These are phyloP conservation scores for Quercus variabilis DNA, from an alignment of 306 rosid genomes.

Conservation along the genomic window DNA sequence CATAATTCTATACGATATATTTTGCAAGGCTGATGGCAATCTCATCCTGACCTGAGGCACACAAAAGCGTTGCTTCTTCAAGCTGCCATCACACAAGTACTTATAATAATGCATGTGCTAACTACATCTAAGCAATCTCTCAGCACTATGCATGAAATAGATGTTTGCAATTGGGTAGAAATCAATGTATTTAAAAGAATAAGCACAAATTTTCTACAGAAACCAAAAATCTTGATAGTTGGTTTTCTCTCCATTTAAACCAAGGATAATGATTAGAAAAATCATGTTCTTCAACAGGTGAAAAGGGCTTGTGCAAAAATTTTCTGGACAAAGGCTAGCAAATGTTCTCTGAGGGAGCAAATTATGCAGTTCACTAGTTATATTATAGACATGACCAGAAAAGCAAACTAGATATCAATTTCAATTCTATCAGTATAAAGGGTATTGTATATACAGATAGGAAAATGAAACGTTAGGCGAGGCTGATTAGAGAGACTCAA, in stretches of 20 bases:
- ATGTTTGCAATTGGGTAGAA: too few relatives aligned
- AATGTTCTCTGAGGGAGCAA: neutral
- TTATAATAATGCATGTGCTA: too few relatives aligned
- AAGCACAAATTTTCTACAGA: too few relatives aligned
- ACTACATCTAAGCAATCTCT: too few relatives aligned
- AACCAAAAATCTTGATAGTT: too few relatives aligned
- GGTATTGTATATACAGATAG: neutral
- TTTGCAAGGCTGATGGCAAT: conserved; percentile 88
- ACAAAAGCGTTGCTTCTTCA: conserved; percentile 8
- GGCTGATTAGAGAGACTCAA: neutral
- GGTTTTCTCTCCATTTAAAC: too few relatives aligned
- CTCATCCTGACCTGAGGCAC: conserved; percentile 83
- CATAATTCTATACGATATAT: conserved; percentile 49
- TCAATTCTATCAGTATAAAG: neutral
- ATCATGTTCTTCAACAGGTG: neutral
- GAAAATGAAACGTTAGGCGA: neutral
- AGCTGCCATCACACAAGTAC: too few relatives aligned
- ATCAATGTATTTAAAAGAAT: too few relatives aligned
- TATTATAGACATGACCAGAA: neutral
- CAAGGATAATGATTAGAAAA: too few relatives aligned
- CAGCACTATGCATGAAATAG: too few relatives aligned
- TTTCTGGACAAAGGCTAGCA: neutral
- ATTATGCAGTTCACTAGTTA: neutral
- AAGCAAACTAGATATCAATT: neutral
- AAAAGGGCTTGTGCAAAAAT: neutral